These are phyloP conservation scores for Pichia sp. DNA, from an alignment of 1,139 yeast genomes.

Conservation along the genomic window DNA sequence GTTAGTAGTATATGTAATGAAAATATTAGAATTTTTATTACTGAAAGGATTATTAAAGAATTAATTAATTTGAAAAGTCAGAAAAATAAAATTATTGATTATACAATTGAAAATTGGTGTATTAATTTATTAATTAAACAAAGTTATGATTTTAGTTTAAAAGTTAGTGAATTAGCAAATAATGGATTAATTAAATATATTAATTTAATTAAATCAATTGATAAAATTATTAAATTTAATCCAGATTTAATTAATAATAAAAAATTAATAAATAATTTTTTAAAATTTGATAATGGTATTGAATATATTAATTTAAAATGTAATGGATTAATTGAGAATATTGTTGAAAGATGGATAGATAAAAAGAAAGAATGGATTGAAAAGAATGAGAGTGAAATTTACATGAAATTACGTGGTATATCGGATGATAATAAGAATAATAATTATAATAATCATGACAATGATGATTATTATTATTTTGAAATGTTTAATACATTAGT, in stretches of 20 bases:
- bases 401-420: constrained; percentile 4
- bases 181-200: constrained; percentile 42
- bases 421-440: not conserved
- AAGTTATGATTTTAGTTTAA: constrained; percentile 58
- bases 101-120: constrained; percentile 8
- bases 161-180: constrained; percentile 54
- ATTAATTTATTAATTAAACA: constrained; percentile 53
- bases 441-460: not conserved
- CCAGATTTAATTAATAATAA: constrained; percentile 34
- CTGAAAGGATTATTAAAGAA: constrained; percentile 5
- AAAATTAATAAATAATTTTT: not conserved
- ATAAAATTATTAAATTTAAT: constrained; percentile 35
- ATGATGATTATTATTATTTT: not conserved
- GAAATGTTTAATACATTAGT: constrained; percentile 4
- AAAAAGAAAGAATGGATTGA: constrained; percentile 5
- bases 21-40: not conserved
- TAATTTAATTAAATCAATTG: constrained; percentile 35
- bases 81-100: not conserved
- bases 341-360: constrained; percentile 10
- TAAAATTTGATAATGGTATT: constrained; percentile 6
- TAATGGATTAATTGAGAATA: constrained; percentile 7
- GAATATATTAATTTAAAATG: constrained; percentile 1
- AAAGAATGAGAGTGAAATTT: not conserved
- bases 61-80: not conserved
- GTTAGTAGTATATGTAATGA: constrained; percentile 2